phyloP scores from a whole-genome alignment of 2,329 filamentous ascomycete species.

The Hortaea sp. region DNA sequence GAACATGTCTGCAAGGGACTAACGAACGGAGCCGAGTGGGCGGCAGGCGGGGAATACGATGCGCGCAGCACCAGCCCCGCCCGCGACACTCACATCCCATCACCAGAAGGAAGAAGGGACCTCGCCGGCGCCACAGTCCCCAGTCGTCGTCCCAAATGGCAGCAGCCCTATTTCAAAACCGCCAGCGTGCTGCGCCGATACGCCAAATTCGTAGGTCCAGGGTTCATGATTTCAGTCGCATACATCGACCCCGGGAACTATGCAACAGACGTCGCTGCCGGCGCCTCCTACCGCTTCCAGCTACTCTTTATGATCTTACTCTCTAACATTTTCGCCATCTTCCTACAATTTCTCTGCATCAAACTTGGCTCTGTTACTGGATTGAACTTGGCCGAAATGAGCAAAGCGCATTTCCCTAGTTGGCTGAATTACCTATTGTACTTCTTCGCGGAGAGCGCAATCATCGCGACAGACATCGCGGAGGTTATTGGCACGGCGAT shows the following conservation, averaged over 20 bases:
- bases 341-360: slow-evolving; percentile 57
- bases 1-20: no score
- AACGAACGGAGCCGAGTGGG: slow-evolving; percentile 20
- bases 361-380: slow-evolving; percentile 44
- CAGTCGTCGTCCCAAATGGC: slow-evolving; percentile 11
- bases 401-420: slow-evolving; percentile 38
- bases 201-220: slow-evolving; percentile 52
- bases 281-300: slow-evolving; percentile 54
- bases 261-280: slow-evolving; percentile 58
- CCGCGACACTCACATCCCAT: neutral
- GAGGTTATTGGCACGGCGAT: slow-evolving; percentile 63
- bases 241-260: slow-evolving; percentile 53
- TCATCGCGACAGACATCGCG: slow-evolving; percentile 50
- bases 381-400: slow-evolving; percentile 40
- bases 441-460: slow-evolving; percentile 45
- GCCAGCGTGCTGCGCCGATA: slow-evolving; percentile 15
- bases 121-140: slow-evolving; percentile 2
- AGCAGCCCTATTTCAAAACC: slow-evolving; percentile 8
- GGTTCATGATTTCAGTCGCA: slow-evolving; percentile 49
- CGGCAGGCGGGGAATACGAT: slow-evolving; percentile 7
- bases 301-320: slow-evolving; percentile 60
- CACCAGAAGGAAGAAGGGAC: neutral
- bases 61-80: neutral
- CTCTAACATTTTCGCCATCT: slow-evolving; percentile 61
- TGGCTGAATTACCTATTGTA: slow-evolving; percentile 48